A percentile compares a stretch with the other conserved stretches of the same genome.
These are phyloP conservation scores for Choanephora cucurbitarum DNA, from an alignment of 371 early-diverging fungal species.

Conservation along the genomic window DNA sequence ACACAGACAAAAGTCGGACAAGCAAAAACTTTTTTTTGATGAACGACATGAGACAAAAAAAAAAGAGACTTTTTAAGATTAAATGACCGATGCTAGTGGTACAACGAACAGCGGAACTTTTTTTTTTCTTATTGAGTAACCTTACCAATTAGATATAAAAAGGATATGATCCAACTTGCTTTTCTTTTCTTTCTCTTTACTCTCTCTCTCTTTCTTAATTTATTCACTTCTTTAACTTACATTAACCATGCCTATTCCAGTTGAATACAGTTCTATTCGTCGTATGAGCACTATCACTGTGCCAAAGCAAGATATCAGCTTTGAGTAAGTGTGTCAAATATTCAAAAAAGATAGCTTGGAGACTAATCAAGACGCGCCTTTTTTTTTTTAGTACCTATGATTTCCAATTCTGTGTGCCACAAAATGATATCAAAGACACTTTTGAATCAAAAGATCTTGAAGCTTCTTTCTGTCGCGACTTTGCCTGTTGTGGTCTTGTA, in stretches of 20 bases:
- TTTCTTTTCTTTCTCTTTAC: conserved; percentile 2
- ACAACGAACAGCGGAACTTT: conserved; percentile 1
- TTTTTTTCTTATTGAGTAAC: neutral
- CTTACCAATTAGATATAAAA: conserved; percentile 15
- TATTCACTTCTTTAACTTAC: neutral
- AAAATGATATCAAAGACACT: conserved; percentile 41
- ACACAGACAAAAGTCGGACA: conserved; percentile 5
- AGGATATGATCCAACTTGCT: conserved; percentile 14
- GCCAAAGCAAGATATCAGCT: conserved; percentile 42
- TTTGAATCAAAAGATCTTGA: conserved; percentile 77
- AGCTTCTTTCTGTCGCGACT: conserved; percentile 90
- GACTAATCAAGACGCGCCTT: conserved; percentile 6
- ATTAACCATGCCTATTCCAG: conserved; percentile 40
- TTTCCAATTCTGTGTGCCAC: conserved; percentile 45
- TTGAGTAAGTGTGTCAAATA: conserved; percentile 15
- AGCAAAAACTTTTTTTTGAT: conserved; percentile 11
- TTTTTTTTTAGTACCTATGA: conserved; percentile 38
- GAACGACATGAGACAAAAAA: conserved; percentile 13
- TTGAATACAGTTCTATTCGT: conserved; percentile 37
- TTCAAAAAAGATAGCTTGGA: too few relatives aligned
- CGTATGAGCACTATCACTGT: conserved; percentile 47
- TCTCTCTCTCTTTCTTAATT: conserved; percentile 10
- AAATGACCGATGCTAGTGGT: too few relatives aligned
- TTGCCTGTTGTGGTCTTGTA: conserved; percentile 87
- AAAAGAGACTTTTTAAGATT: neutral